Conservation (phyloP, 2,329 filamentous ascomycete species). For the Trichoderma koningii region DNA sequence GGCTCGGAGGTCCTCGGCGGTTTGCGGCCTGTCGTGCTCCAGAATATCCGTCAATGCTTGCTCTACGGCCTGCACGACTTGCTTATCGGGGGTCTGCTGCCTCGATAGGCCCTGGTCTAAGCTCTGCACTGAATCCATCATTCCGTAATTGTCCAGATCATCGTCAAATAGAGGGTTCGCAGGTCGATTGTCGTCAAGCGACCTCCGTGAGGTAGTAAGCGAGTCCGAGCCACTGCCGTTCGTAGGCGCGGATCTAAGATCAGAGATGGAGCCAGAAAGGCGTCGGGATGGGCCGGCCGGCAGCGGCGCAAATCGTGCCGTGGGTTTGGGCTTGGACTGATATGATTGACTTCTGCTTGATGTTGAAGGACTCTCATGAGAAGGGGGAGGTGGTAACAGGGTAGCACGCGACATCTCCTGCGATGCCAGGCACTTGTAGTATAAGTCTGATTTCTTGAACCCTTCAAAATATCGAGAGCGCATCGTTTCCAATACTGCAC, state of each 20-base stretch:
- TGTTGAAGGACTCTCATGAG: slow-evolving; percentile 32
- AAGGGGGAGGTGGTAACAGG: slow-evolving; percentile 30
- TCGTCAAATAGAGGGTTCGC: slow-evolving; percentile 71
- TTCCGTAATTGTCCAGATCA: slow-evolving; percentile 69
- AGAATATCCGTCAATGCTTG: slow-evolving; percentile 90
- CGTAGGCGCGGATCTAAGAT: slow-evolving; percentile 45
- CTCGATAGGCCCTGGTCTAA: slow-evolving; percentile 65
- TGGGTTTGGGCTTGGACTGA: slow-evolving; percentile 48
- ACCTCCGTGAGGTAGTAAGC: slow-evolving; percentile 57
- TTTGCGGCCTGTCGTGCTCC: slow-evolving; percentile 69
- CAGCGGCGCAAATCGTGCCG: slow-evolving; percentile 44
- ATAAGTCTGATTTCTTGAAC: slow-evolving; percentile 92
- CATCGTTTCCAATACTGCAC: slow-evolving; percentile 80
- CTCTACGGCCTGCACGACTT: slow-evolving; percentile 90
- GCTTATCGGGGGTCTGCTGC: slow-evolving; percentile 67
- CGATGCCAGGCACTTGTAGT: slow-evolving; percentile 92
- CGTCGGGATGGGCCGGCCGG: slow-evolving; percentile 42
- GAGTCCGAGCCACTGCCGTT: slow-evolving; percentile 46
- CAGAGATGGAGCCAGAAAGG: slow-evolving; percentile 51
- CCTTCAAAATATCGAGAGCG: slow-evolving; percentile 75
- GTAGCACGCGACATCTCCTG: slow-evolving; percentile 65
- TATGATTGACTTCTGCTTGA: slow-evolving; percentile 40
- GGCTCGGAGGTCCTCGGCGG: slow-evolving; percentile 63
- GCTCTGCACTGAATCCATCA: slow-evolving; percentile 73
- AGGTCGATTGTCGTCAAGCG: slow-evolving; percentile 63